Evolutionary conservation across 768 basidiomycete genomes (phyloP).

Genomic region (Mycena vitilis): DNA sequence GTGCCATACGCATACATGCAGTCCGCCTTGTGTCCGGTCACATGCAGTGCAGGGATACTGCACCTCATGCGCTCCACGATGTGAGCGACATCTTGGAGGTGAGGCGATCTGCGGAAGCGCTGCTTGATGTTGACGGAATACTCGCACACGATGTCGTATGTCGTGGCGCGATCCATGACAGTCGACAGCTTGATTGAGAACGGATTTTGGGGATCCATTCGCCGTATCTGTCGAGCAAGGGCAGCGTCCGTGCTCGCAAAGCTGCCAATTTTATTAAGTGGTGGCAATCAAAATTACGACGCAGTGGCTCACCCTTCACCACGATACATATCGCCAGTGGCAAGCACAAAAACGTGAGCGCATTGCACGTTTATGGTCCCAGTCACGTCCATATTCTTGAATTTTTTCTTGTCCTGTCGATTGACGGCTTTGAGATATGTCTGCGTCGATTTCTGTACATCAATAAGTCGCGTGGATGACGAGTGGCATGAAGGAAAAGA

Average conservation of each 20-base stretch:
- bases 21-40: constrained; percentile 36
- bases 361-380: constrained; percentile 37
- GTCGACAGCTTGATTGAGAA: constrained; percentile 1
- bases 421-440: constrained; percentile 36
- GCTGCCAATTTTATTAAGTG: constrained; percentile 3
- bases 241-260: constrained; percentile 31
- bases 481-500: no score
- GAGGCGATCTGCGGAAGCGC: constrained; percentile 19
- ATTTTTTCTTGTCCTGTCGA: constrained; percentile 39
- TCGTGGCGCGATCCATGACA: constrained; percentile 15
- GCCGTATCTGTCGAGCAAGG: constrained; percentile 25
- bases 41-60: constrained; percentile 35
- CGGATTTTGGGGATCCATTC: not conserved
- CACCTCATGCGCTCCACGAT: constrained; percentile 23
- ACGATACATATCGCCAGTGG: constrained; percentile 33
- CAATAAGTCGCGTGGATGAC: no score
- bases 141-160: constrained; percentile 36
- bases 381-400: constrained; percentile 37
- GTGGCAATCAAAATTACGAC: not conserved
- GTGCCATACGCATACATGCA: constrained; percentile 35
- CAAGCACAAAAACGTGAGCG: constrained; percentile 32
- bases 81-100: constrained; percentile 26
- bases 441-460: constrained; percentile 38
- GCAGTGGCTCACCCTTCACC: constrained; percentile 30
- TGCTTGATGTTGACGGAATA: constrained; percentile 27